Base-by-base conservation (phyloP, 805 yeast species). In the Yamadazyma endophytica region DNA sequence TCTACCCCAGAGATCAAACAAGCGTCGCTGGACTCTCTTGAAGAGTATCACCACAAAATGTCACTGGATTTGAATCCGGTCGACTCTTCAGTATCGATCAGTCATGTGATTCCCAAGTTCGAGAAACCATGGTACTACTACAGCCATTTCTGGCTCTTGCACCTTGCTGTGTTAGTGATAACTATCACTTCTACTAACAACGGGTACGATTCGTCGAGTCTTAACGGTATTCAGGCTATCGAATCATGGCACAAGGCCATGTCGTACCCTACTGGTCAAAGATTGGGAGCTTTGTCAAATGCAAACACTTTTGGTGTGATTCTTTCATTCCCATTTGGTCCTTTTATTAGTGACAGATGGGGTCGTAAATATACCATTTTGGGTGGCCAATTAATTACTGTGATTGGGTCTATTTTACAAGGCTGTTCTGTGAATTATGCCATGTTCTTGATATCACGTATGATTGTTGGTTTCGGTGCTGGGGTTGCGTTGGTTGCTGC, bases 181-280 rank as follows among this genome's bases (percentile, higher is more conserved):
- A 61, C 74, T 15, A 49, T 71, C 24, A 58, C 73, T 16, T 64
- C 77, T 8, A 64, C 75, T 29, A 69, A 68, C 41, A 64, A 58
- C 25, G 74, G 75, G 37, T 70, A 60, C 38, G 75, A 69, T 49
- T 71, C 70, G 37, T 62, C 69, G 11, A 56, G 73, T 61, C 50
- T 73, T 44, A 73, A 73, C 40, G 74, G 75, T 22, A 56, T 73
- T 39, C 78, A 73, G 43, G 52, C 71, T 6, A 57, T 69, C 43
- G 37, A 47, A 1, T 46, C 48, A 18, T 74, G 77, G 74, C 49
- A 50, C 33, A 35, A 44, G 5, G 57, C 54, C 22, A 60, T 72
- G 47, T 61, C 62, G 22, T 35, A 54, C 24, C 71, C 70, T 11
- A 21, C 36, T 17, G 68, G 69, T 42, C 32, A 31, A 22, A 43